Percentiles rank a stretch among this genome's conserved stretches.
Conservation (phyloP, 2,329 filamentous ascomycete genomes). For the Colletotrichum tropicale region DNA sequence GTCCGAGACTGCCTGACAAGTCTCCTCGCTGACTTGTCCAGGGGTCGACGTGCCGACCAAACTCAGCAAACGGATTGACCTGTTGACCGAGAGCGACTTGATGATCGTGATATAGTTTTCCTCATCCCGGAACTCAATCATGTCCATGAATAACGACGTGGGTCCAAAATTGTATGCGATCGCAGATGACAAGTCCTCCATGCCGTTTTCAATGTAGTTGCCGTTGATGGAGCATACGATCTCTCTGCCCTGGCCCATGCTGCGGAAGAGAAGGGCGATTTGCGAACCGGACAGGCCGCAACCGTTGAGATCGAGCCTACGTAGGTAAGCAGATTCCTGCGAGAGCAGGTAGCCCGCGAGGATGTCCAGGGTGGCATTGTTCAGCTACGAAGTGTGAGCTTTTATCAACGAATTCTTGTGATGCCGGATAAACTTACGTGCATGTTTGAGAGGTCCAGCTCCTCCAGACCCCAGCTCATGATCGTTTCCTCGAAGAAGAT, state of each 20-base stretch:
- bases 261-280: constrained; percentile 54
- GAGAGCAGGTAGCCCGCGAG: constrained; percentile 51
- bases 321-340: constrained; percentile 43
- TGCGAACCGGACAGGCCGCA: constrained; percentile 57
- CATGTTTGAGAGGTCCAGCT: constrained; percentile 59
- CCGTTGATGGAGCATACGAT: constrained; percentile 54
- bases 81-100: constrained; percentile 53
- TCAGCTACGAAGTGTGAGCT: constrained; percentile 40
- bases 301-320: constrained; percentile 52
- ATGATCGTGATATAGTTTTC: constrained; percentile 56
- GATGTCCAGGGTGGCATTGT: constrained; percentile 50
- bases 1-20: constrained; percentile 51
- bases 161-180: constrained; percentile 53
- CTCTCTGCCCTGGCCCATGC: constrained; percentile 52
- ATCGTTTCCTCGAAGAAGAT: constrained; percentile 51
- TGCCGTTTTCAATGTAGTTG: constrained; percentile 57
- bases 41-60: constrained; percentile 59
- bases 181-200: constrained; percentile 53
- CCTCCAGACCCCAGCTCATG: constrained; percentile 51
- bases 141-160: constrained; percentile 56
- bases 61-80: constrained; percentile 55
- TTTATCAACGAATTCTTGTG: background rate
- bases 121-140: constrained; percentile 62
- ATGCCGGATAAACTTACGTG: constrained; percentile 40
- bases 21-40: constrained; percentile 47